Conservation (phyloP, 176 grass and related monocot species). For the Alloteropsis semialata region DNA sequence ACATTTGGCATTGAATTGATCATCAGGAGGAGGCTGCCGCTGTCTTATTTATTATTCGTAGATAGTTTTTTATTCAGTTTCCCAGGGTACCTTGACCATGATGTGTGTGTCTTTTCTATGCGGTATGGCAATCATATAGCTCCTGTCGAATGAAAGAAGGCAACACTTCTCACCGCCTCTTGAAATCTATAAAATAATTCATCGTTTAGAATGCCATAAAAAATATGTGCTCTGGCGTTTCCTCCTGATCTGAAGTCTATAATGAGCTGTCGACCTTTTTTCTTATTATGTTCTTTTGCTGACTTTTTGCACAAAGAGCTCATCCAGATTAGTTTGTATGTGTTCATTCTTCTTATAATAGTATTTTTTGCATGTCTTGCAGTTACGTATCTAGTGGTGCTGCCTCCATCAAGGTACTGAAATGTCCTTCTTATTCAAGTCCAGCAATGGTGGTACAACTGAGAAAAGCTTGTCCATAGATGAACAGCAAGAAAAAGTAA, state of each 20-base stretch:
- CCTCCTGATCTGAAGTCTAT: neutral
- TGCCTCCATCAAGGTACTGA: neutral
- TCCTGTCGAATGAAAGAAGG: neutral
- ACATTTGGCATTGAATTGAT: neutral
- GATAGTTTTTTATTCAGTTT: neutral
- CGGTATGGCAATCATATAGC: neutral
- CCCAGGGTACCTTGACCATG: neutral
- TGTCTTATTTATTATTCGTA: neutral
- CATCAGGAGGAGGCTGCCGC: no score
- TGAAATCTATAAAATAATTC: neutral
- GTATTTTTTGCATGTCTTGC: constrained; percentile 2
- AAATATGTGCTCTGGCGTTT: neutral
- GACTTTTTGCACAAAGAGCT: neutral
- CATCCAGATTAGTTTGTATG: neutral
- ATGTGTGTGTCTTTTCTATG: neutral
- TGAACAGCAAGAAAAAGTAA: constrained; percentile 54
- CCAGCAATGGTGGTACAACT: constrained; percentile 28
- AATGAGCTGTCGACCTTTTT: no score
- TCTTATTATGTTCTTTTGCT: neutral
- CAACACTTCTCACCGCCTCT: neutral
- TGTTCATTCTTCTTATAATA: neutral
- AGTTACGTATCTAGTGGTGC: constrained; percentile 1
- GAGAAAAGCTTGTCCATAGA: constrained; percentile 38
- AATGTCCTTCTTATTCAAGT: constrained; percentile 61
- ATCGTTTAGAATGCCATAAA: neutral